These are phyloP conservation scores for Pseudogymnoascus sp. DNA, from an alignment of 2,329 filamentous ascomycete species.

Conservation along the genomic window DNA sequence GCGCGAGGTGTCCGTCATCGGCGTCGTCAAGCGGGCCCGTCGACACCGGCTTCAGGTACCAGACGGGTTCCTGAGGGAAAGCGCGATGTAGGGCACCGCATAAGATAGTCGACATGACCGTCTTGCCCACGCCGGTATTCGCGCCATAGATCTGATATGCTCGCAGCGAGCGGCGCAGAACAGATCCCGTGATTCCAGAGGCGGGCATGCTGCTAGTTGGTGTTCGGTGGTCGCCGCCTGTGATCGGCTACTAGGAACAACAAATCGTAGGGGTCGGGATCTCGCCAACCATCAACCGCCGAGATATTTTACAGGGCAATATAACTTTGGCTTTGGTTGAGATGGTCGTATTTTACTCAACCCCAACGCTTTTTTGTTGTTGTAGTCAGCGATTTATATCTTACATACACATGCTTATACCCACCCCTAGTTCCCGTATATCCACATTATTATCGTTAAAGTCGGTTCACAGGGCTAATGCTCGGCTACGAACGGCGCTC, in stretches of 20 bases:
- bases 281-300: neutral
- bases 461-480: constrained; percentile 5
- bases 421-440: neutral
- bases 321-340: neutral
- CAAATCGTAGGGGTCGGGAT: neutral
- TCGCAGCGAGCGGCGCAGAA: constrained; percentile 56
- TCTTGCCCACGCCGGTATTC: constrained; percentile 82
- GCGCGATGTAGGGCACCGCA: constrained; percentile 53
- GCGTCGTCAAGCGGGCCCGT: constrained; percentile 65
- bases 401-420: neutral
- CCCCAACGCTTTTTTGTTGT: constrained; percentile 10
- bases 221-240: constrained; percentile 3
- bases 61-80: constrained; percentile 43
- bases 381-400: neutral
- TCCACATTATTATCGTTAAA: constrained; percentile 2
- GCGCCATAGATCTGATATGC: constrained; percentile 74
- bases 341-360: neutral
- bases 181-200: constrained; percentile 50
- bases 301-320: neutral
- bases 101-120: constrained; percentile 68
- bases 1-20: constrained; percentile 58
- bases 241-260: neutral
- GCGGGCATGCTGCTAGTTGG: constrained; percentile 25
- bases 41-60: constrained; percentile 76
- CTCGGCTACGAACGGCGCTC: constrained; percentile 7